Evolutionary conservation across 148 eudicot species (phyloP), one percentile per base, ranked within the genome.

Genomic region (Persicaria tinctoria): DNA sequence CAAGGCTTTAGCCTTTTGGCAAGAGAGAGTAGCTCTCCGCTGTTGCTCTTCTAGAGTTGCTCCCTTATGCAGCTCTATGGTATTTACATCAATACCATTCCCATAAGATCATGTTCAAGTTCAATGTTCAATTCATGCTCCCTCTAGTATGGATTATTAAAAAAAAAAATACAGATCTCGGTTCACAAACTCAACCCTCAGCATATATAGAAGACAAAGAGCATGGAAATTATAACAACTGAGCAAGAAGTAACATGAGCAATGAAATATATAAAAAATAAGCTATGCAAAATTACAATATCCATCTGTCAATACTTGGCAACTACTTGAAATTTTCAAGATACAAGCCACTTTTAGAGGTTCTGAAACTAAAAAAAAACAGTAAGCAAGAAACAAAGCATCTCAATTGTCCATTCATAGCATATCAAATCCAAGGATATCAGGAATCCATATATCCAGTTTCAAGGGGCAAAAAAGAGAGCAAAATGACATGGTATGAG

Each of bases 241-340:
- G 44, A 62, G 13, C 68, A 62, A 10, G 6, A 62, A 11, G 32
- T 18, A 18, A 18, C 20, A 59, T 18, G 23, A 27, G 14, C 6
- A 55, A n/a, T 3, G 10, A 13, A 27, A 23, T 1, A 23, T 23
- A 62, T 27, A 62, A 1, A 27, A 62, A 10, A 41, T 62, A 32
- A 59, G 23, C 27, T 59, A 51, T 8, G 4, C 44, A 23, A 12
- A 38, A 64, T 64, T 41, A 64, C 70, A 32, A 64, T 12, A 64
- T 64, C 46, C 70, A 64, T 13, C 4, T 38, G 70, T 41, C 70
- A 60, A 23, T 14, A 64, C 70, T 64, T 64, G 66, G 27, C 70
- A 41, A 41, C 70, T 38, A 64, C 4, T n/a, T 2, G 8, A 38
- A 14, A 20, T 13, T 38, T 41, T 41, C 70, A 64, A 41, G 70